Percentiles rank a stretch among this genome's conserved stretches.
These are phyloP conservation scores for Leccinum rimulosum DNA, from an alignment of 768 basidiomycete species.

Conservation along the genomic window DNA sequence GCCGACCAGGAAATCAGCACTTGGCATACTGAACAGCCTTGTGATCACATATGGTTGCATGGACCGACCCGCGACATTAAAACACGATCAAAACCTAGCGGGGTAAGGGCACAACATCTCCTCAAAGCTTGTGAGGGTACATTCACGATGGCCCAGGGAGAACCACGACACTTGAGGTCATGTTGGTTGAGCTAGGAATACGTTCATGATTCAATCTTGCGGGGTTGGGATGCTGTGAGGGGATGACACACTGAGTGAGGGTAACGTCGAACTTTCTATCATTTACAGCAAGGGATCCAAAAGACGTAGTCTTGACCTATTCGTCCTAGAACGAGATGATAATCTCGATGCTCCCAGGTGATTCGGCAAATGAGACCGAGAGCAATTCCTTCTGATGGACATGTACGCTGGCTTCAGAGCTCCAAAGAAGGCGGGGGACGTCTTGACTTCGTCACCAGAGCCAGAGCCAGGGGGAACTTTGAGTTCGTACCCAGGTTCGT, in stretches of 20 bases:
- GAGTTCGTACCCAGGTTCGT: background rate
- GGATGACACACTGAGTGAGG: slow-evolving; percentile 20
- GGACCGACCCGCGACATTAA: slow-evolving; percentile 61
- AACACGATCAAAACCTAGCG: slow-evolving; percentile 62
- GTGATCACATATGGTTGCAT: slow-evolving; percentile 29
- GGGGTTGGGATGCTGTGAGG: slow-evolving; percentile 33
- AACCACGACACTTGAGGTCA: slow-evolving; percentile 58
- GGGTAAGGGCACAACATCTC: slow-evolving; percentile 63
- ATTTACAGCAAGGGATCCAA: slow-evolving; percentile 28
- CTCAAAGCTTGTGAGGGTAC: slow-evolving; percentile 35
- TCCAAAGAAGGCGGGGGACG: slow-evolving; percentile 64
- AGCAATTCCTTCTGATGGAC: slow-evolving; percentile 19
- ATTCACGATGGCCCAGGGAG: slow-evolving; percentile 26
- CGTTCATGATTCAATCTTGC: slow-evolving; percentile 46
- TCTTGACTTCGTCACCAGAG: slow-evolving; percentile 2
- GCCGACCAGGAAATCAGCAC: background rate
- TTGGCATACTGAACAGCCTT: background rate
- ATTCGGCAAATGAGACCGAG: slow-evolving; percentile 32
- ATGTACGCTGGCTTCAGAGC: slow-evolving; percentile 35
- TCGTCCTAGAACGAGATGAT: slow-evolving; percentile 15
- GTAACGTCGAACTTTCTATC: slow-evolving; percentile 6
- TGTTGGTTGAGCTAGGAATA: slow-evolving; percentile 46
- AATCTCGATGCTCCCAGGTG: slow-evolving; percentile 26
- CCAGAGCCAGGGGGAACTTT: slow-evolving; percentile 5
- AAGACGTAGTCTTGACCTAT: slow-evolving; percentile 35